Evolutionary conservation across 2,329 filamentous ascomycete species (phyloP).

Genomic region (Cladosporium phlei): DNA sequence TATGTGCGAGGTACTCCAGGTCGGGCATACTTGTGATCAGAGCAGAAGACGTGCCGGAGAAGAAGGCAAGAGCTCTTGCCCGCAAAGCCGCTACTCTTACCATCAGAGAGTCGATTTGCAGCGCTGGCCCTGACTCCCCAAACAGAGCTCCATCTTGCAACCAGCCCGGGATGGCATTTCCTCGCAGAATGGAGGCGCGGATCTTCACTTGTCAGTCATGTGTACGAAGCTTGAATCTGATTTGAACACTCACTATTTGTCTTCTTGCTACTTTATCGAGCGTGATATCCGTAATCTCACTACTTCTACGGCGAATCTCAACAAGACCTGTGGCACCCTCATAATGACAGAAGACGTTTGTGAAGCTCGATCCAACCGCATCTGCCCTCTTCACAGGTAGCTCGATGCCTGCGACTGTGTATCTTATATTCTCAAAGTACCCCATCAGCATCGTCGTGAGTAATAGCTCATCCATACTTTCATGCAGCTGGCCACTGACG

Average conservation of each 20-base stretch:
- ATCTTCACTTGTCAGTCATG: slow-evolving; percentile 18
- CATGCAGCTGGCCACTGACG: slow-evolving; percentile 16
- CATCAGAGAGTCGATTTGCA: slow-evolving; percentile 16
- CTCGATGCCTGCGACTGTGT: slow-evolving; percentile 4
- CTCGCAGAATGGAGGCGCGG: slow-evolving; percentile 16
- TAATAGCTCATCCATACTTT: slow-evolving; percentile 22
- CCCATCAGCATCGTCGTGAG: slow-evolving; percentile 23
- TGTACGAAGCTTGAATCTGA: not conserved
- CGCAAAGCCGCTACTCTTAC: slow-evolving; percentile 11
- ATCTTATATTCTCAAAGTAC: slow-evolving; percentile 18
- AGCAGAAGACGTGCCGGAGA: not conserved
- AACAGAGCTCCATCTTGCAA: slow-evolving; percentile 15
- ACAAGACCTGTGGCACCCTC: slow-evolving; percentile 22
- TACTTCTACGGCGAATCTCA: slow-evolving; percentile 16
- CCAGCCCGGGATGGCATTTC: slow-evolving; percentile 11
- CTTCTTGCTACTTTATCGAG: slow-evolving; percentile 9
- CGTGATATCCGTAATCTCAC: slow-evolving; percentile 7
- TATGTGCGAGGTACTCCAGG: slow-evolving; percentile 10
- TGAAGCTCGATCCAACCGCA: slow-evolving; percentile 9
- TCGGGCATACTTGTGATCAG: slow-evolving; percentile 5
- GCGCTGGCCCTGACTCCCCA: slow-evolving; percentile 15
- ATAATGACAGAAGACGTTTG: slow-evolving; percentile 20
- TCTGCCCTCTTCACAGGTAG: not conserved
- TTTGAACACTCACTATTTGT: not conserved
- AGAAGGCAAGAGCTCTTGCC: slow-evolving; percentile 8